phyloP scores from a whole-genome alignment of 495 filamentous ascomycete species.

The Penicillium ucsense region DNA sequence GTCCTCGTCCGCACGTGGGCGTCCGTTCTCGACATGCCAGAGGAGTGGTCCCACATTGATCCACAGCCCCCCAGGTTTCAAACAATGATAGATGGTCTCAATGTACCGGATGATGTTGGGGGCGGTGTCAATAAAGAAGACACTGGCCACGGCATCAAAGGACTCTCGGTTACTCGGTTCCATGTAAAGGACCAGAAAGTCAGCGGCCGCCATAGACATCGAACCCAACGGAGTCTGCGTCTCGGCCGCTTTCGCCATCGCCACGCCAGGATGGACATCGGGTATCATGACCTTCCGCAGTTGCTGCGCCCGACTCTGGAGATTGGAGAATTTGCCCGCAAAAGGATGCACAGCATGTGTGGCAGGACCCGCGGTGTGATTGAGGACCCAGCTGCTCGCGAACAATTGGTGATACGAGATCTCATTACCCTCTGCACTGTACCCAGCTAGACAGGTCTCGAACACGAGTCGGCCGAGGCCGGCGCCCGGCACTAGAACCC shows the following conservation, averaged over 20 bases:
- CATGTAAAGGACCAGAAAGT: conserved; percentile 72
- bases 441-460: conserved; percentile 71
- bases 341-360: conserved; percentile 62
- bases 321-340: conserved; percentile 72
- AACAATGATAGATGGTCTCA: conserved; percentile 66
- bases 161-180: conserved; percentile 42
- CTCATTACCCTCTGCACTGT: conserved; percentile 79
- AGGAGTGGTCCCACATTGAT: conserved; percentile 84
- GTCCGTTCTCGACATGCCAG: conserved; percentile 70
- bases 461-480: conserved; percentile 82
- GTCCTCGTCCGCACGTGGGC: conserved; percentile 23
- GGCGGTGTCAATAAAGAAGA: conserved; percentile 96
- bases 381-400: conserved; percentile 79
- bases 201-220: conserved; percentile 80
- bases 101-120: conserved; percentile 86
- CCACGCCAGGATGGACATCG: conserved; percentile 60
- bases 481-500: conserved; percentile 79
- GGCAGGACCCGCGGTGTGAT: conserved; percentile 45
- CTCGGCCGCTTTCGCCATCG: conserved; percentile 33
- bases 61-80: conserved; percentile 71
- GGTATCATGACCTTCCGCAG: conserved; percentile 60
- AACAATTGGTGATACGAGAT: conserved; percentile 90
- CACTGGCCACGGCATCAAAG: conserved; percentile 77
- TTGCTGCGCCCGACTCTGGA: conserved; percentile 59
- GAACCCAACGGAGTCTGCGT: conserved; percentile 16